Evolutionary conservation across 2,329 filamentous ascomycete species (phyloP), one percentile per base, ranked within the genome.

Genomic region (Remersonia thermophila): DNA sequence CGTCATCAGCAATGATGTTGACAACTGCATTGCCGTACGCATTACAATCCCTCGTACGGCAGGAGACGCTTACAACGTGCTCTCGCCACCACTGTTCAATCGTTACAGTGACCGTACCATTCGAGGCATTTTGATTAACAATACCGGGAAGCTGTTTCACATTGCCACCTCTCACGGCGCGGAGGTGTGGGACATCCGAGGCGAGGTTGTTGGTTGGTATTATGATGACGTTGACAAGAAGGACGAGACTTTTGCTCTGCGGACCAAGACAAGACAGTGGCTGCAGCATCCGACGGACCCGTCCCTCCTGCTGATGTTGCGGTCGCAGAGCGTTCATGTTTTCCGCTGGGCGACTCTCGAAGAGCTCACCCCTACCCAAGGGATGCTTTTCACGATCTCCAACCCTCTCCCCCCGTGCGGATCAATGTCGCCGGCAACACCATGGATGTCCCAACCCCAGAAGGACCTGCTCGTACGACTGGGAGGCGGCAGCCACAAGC

Each of bases 391-490:
- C 13, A 30, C 13, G 7, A 30, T 30, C 11, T 15, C 28, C 28
- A 10, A n/a, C 28, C 20, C 20, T 23, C 5, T 5, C 9, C 4
- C n/a, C 6, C 9, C 28, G n/a, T 15, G 28, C 28, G 14, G 13
- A 13, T 7, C 28, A 7, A 14, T 13, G 7, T 14, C 14, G 28
- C 14, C 28, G 13, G 4, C 28, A 17, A 18, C 27, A 20, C 29
- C n/a, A 8, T 20, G 18, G 35, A 43, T 23, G 30, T 32, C 29
- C 15, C 9, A n/a, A 23, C 20, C n/a, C n/a, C n/a, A n/a, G n/a
- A n/a, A n/a, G n/a, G n/a, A n/a, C n/a, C n/a, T n/a, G n/a, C n/a
- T n/a, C n/a, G n/a, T n/a, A n/a, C n/a, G n/a, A n/a, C n/a, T n/a
- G n/a, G n/a, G n/a, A n/a, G n/a, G n/a, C n/a, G n/a, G n/a, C n/a